Evolutionary conservation across 192 early-diverging fungal species (phyloP).

Genomic region (Borealophlyctis nickersoniae): DNA sequence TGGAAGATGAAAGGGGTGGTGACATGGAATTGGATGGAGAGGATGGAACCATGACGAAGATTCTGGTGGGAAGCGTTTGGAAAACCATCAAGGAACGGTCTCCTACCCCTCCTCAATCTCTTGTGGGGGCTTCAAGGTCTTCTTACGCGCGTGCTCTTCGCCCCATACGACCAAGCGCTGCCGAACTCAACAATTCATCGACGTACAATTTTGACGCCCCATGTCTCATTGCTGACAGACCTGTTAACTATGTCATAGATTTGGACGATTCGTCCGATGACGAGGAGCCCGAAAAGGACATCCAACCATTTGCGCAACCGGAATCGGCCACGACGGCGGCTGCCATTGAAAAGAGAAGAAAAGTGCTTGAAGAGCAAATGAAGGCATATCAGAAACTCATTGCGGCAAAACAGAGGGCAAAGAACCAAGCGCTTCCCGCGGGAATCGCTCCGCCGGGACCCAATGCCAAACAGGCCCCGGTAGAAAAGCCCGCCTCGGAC

Average conservation of each 20-base stretch:
- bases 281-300: background rate
- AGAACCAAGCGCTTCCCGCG: background rate
- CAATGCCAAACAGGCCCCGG: background rate
- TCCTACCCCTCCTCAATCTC: background rate
- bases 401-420: background rate
- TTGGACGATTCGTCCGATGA: conserved; percentile 19
- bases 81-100: background rate
- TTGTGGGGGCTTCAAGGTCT: background rate
- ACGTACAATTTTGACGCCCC: background rate
- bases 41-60: background rate
- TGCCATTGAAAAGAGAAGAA: background rate
- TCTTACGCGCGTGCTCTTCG: background rate
- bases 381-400: background rate
- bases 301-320: background rate
- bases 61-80: background rate
- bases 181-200: conserved; percentile 9
- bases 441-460: background rate
- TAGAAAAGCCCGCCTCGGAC: background rate
- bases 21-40: background rate
- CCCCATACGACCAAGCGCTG: conserved; percentile 2
- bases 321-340: background rate
- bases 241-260: conserved; percentile 16
- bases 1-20: no score
- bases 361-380: conserved; percentile 16
- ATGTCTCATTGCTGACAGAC: conserved; percentile 8